Evolutionary conservation across 345 rosid genomes (phyloP).

Genomic region (Hypericum androsaemum): DNA sequence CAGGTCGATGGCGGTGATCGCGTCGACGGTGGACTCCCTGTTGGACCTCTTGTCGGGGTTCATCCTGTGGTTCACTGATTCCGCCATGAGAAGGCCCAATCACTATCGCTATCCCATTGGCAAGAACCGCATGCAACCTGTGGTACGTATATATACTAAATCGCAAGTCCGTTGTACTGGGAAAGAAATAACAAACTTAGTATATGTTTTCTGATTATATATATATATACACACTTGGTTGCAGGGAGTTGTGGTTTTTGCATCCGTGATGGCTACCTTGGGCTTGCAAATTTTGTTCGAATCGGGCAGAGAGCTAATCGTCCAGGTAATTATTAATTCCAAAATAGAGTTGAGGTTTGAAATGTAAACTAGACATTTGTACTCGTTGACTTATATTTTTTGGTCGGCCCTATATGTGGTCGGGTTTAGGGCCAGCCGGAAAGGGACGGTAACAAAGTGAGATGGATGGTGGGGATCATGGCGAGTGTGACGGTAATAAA

Average conservation of each 20-base stretch:
- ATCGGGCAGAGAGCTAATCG: conserved; percentile 39
- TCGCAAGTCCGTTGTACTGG: background rate
- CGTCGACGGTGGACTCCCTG: background rate
- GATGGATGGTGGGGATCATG: conserved; percentile 57
- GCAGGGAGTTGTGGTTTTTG: conserved; percentile 49
- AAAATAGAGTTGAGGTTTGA: no score
- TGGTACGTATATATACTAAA: conserved; percentile 17
- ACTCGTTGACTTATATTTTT: no score
- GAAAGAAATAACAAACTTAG: no score
- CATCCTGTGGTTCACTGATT: conserved; percentile 21
- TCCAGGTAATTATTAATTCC: no score
- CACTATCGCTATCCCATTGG: conserved; percentile 36
- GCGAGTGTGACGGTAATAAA: conserved; percentile 35
- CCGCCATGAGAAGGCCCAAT: conserved; percentile 32
- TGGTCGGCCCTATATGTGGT: background rate
- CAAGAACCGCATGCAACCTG: conserved; percentile 45
- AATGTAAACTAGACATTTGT: no score
- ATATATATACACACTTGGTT: background rate
- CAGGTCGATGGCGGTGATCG: conserved; percentile 33
- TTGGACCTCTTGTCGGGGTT: no score
- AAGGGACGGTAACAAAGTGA: conserved; percentile 33
- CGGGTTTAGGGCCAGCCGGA: conserved; percentile 38
- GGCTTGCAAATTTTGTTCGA: conserved; percentile 48
- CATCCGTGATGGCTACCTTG: conserved; percentile 47
- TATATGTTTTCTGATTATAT: background rate